These are phyloP conservation scores for Meyerozyma sp. DNA, from an alignment of 1,139 yeast genomes.

Conservation along the genomic window DNA sequence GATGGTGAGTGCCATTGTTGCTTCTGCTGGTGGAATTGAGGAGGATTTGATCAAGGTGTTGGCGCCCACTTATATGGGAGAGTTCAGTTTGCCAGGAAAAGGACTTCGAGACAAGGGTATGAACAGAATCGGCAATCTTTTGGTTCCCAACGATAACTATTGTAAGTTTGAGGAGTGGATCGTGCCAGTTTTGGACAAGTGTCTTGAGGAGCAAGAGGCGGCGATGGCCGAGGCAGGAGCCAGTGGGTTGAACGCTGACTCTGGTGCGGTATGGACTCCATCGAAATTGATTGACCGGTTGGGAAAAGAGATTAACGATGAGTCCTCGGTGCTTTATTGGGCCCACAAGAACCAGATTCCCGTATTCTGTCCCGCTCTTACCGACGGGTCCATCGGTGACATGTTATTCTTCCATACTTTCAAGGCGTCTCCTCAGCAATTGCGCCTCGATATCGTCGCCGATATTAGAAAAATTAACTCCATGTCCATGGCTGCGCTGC, in stretches of 20 bases:
- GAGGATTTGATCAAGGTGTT: constrained; percentile 94
- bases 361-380: constrained; percentile 91
- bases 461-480: constrained; percentile 90
- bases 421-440: constrained; percentile 84
- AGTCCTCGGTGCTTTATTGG: constrained; percentile 93
- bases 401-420: constrained; percentile 98
- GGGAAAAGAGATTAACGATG: constrained; percentile 93
- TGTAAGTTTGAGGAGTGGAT: constrained; percentile 98
- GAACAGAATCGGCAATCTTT: constrained; percentile 93
- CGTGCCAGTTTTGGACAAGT: constrained; percentile 81
- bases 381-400: constrained; percentile 98
- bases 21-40: constrained; percentile 97
- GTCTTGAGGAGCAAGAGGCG: constrained; percentile 84
- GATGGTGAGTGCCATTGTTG: constrained; percentile 90
- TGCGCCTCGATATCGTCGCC: constrained; percentile 86
- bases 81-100: constrained; percentile 75
- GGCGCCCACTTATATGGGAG: constrained; percentile 95
- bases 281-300: constrained; percentile 85
- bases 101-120: constrained; percentile 88
- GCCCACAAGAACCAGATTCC: constrained; percentile 96
- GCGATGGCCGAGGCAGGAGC: constrained; percentile 57
- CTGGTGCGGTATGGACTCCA: constrained; percentile 77
- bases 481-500: constrained; percentile 91
- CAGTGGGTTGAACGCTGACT: constrained; percentile 43
- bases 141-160: constrained; percentile 96